These are phyloP conservation scores for Cryphonectria radicalis DNA, from an alignment of 2,329 filamentous ascomycete species.

Conservation along the genomic window DNA sequence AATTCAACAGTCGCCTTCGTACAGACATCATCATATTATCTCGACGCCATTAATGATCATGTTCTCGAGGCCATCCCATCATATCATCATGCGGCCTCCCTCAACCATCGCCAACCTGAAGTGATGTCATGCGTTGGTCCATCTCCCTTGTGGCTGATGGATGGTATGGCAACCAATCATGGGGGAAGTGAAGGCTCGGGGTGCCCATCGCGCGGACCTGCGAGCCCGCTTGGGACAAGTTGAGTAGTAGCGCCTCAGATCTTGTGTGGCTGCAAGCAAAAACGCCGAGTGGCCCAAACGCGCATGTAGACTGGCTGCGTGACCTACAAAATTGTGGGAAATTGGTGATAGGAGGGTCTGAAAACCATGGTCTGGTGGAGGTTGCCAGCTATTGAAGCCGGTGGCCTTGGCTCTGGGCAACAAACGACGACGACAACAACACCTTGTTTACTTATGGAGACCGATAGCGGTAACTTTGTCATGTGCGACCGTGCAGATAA, in stretches of 20 bases:
- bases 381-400: not conserved
- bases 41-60: not conserved
- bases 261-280: conserved; percentile 2
- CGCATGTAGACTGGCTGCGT: not conserved
- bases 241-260: conserved; percentile 20
- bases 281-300: conserved; percentile 12
- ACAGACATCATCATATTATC: not conserved
- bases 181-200: conserved; percentile 3
- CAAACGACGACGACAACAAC: too few species aligned
- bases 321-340: not conserved
- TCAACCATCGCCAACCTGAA: not conserved
- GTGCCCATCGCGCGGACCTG: not conserved
- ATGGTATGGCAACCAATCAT: conserved; percentile 9
- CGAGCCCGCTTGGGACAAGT: conserved; percentile 19
- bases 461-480: not conserved
- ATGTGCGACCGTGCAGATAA: not conserved
- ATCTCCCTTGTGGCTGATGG: conserved; percentile 10
- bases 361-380: not conserved
- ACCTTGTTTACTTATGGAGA: not conserved
- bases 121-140: conserved; percentile 29
- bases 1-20: not conserved
- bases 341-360: not conserved
- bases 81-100: not conserved
- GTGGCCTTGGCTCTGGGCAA: too few species aligned
- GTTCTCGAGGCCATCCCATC: not conserved